A percentile compares a stretch with the other conserved stretches of the same genome.
Conservation (phyloP, 805 yeast genomes). For the Teunomyces funiuensis region DNA sequence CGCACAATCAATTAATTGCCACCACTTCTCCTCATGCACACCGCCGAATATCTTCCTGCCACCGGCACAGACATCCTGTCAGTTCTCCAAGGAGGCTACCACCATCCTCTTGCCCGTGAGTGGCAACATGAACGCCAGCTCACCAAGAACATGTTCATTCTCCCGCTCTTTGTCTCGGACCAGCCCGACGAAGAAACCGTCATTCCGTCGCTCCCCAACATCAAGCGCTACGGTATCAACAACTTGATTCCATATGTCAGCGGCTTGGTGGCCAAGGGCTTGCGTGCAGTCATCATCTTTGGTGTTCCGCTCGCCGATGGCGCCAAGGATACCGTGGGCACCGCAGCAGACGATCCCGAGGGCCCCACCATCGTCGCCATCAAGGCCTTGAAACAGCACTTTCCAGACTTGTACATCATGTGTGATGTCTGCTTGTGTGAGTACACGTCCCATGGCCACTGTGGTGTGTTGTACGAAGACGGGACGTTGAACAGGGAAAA, state of each 20-base stretch:
- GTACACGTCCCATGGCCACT: slow-evolving; percentile 96
- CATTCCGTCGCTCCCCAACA: slow-evolving; percentile 82
- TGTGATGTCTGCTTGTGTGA: slow-evolving; percentile 97
- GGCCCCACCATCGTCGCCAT: slow-evolving; percentile 91
- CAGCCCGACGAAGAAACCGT: slow-evolving; percentile 72
- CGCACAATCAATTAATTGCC: too few species aligned
- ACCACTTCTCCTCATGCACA: slow-evolving; percentile 36
- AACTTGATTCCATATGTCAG: slow-evolving; percentile 70
- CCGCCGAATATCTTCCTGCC: slow-evolving; percentile 65
- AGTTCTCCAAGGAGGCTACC: slow-evolving; percentile 89
- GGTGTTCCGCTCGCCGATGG: slow-evolving; percentile 84
- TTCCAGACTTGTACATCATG: slow-evolving; percentile 83
- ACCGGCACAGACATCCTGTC: slow-evolving; percentile 66
- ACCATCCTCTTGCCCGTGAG: slow-evolving; percentile 80
- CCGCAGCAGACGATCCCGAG: slow-evolving; percentile 92
- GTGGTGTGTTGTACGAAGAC: slow-evolving; percentile 87
- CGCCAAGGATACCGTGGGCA: slow-evolving; percentile 76
- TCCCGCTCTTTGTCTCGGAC: slow-evolving; percentile 86
- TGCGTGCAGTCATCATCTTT: slow-evolving; percentile 81
- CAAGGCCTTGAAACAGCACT: slow-evolving; percentile 57
- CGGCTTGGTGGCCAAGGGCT: slow-evolving; percentile 73
- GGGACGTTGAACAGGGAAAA: slow-evolving; percentile 76
- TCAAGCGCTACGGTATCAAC: slow-evolving; percentile 82
- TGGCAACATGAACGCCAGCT: slow-evolving; percentile 91
- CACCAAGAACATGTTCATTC: slow-evolving; percentile 85